These are phyloP conservation scores for Acrodontium crateriforme DNA, from an alignment of 2,329 filamentous ascomycete genomes.

Conservation along the genomic window DNA sequence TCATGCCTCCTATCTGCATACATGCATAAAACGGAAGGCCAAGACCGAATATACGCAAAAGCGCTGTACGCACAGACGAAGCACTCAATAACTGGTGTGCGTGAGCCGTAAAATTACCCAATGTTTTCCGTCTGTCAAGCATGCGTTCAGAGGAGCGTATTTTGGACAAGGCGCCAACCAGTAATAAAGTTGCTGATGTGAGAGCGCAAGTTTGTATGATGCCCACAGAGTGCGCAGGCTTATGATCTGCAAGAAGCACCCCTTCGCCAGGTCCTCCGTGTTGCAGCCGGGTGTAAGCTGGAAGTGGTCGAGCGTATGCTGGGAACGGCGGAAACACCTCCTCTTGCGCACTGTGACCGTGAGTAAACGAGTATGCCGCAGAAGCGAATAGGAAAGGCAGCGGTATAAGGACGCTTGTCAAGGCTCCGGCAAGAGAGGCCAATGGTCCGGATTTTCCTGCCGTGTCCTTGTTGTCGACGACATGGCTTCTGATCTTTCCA, in stretches of 20 bases:
- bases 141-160: slow-evolving; percentile 15
- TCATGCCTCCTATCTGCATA: slow-evolving; percentile 40
- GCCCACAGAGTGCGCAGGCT: too few relatives aligned
- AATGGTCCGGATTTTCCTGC: too few relatives aligned
- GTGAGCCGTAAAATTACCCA: too few relatives aligned
- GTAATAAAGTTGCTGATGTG: slow-evolving; percentile 32
- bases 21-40: slow-evolving; percentile 42
- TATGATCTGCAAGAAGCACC: too few relatives aligned
- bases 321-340: slow-evolving; percentile 4
- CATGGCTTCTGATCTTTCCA: too few relatives aligned
- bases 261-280: slow-evolving; percentile 11
- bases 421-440: slow-evolving; percentile 30
- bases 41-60: slow-evolving; percentile 12
- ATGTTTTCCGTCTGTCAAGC: slow-evolving; percentile 19
- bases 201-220: slow-evolving; percentile 32
- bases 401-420: slow-evolving; percentile 37
- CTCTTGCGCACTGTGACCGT: slow-evolving; percentile 10
- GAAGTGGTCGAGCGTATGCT: slow-evolving; percentile 15
- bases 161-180: slow-evolving; percentile 29
- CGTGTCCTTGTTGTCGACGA: too few relatives aligned
- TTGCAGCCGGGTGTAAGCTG: slow-evolving; percentile 17
- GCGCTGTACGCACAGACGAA: slow-evolving; percentile 8
- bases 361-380: slow-evolving; percentile 27
- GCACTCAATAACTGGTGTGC: slow-evolving; percentile 5
- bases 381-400: slow-evolving; percentile 36